Percentiles rank a stretch among this genome's conserved stretches.
phyloP scores from a whole-genome alignment of 2,329 filamentous ascomycete genomes.

The Sclerotinia subarctica region DNA sequence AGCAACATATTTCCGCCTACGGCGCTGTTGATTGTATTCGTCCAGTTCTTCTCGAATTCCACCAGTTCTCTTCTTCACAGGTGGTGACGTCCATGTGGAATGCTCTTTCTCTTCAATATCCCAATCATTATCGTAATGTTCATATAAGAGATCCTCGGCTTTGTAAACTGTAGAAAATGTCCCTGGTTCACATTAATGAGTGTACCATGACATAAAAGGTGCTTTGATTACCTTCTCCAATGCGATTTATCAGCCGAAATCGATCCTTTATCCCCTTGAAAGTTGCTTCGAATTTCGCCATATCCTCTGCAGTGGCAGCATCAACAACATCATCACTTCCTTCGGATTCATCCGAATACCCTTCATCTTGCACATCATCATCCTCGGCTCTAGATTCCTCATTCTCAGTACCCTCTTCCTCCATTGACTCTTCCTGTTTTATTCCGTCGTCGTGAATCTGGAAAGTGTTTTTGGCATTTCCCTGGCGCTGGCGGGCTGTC shows the following conservation, averaged over 20 bases:
- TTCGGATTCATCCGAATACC: constrained; percentile 49
- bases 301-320: constrained; percentile 73
- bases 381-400: constrained; percentile 34
- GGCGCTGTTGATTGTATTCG: constrained; percentile 41
- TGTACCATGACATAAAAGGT: neutral
- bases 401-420: constrained; percentile 39
- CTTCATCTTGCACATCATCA: constrained; percentile 40
- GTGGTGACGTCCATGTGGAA: constrained; percentile 67
- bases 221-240: constrained; percentile 74
- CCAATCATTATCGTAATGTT: constrained; percentile 82
- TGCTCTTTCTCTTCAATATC: constrained; percentile 66
- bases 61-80: constrained; percentile 52
- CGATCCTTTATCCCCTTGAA: constrained; percentile 81
- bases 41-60: constrained; percentile 33
- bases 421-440: constrained; percentile 38
- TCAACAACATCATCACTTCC: constrained; percentile 62
- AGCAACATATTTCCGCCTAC: constrained; percentile 75
- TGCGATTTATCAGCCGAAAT: constrained; percentile 91
- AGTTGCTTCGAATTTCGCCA: constrained; percentile 75
- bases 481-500: constrained; percentile 33
- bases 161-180: constrained; percentile 99
- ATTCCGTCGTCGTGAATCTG: constrained; percentile 41
- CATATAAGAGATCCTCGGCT: constrained; percentile 86
- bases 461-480: constrained; percentile 37
- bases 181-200: constrained; percentile 50